Base-by-base conservation (phyloP, 106 monocot species). In the Allium sativum region DNA sequence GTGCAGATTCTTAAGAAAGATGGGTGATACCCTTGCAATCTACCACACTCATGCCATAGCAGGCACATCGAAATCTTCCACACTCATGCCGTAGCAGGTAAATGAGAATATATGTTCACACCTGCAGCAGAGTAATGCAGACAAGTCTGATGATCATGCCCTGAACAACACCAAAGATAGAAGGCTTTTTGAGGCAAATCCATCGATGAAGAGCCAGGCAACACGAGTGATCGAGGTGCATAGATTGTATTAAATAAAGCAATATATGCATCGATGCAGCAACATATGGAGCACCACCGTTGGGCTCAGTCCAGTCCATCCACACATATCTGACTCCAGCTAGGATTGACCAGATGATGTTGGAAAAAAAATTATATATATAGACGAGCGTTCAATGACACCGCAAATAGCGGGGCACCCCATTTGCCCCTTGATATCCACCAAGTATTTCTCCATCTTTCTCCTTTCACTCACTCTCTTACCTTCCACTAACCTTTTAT, bases 61-160 rank as follows among this genome's bases (percentile, higher is more conserved):
- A n/a, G n/a, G n/a, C n/a, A n/a, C n/a, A n/a, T n/a, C n/a, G n/a
- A n/a, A n/a, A n/a, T n/a, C n/a, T n/a, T n/a, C n/a, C n/a, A n/a
- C n/a, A n/a, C n/a, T n/a, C n/a, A n/a, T n/a, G n/a, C n/a, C n/a
- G n/a, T n/a, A n/a, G n/a, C n/a, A n/a, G n/a, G 6, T 48, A 48
- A 1, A 10, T 48, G 3, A 50, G 48, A 12, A 11, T 11, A 50
- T 50, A 50, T 50, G 8, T 0, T 6, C 8, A 7, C 45, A 62
- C 82, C 86, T 50, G 86, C 86, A 12, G 76, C 79, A 14, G 86
- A 16, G 86, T 86, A 66, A 86, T 82, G 79, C 82, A 82, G 42
- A 86, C 82, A 54, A 86, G 86, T 43, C 86, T 82, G 21, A 82
- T 87, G 65, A 87, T 87, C 87, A 87, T 87, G 70, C 84, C 84